These are phyloP conservation scores for Cercophora scortea DNA, from an alignment of 495 filamentous ascomycete genomes.

Conservation along the genomic window DNA sequence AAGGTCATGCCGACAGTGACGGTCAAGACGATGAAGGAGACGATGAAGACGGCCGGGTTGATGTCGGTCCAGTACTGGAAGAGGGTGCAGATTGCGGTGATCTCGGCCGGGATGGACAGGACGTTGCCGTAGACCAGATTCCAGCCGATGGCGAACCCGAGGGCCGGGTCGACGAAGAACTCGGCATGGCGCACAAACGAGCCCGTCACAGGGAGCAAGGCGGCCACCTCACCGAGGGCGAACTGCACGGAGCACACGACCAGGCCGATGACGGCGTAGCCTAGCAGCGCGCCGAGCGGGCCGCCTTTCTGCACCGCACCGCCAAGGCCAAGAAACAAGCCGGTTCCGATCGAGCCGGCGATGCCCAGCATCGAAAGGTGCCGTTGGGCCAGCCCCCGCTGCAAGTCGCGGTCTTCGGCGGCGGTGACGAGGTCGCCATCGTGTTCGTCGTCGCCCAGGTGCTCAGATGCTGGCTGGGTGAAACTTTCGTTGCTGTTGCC, in stretches of 20 bases:
- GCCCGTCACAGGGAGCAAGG: conserved; percentile 54
- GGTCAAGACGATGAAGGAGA: conserved; percentile 47
- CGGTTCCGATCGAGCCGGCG: conserved; percentile 47
- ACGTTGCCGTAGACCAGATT: conserved; percentile 43
- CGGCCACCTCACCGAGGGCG: conserved; percentile 53
- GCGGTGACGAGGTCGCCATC: conserved; percentile 20
- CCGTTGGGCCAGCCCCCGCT: conserved; percentile 34
- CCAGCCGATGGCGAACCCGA: conserved; percentile 74
- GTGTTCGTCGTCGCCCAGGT: background rate
- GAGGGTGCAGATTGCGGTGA: conserved; percentile 53
- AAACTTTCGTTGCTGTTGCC: no score
- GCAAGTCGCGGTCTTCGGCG: conserved; percentile 28
- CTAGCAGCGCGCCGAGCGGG: conserved; percentile 43
- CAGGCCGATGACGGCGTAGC: conserved; percentile 45
- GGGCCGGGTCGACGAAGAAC: conserved; percentile 65
- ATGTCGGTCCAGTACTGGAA: conserved; percentile 51
- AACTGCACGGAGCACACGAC: conserved; percentile 45
- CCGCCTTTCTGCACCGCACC: conserved; percentile 39
- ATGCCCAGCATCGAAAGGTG: conserved; percentile 43
- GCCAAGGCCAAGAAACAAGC: conserved; percentile 43
- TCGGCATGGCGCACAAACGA: conserved; percentile 57
- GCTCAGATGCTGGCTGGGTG: no score
- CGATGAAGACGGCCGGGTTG: conserved; percentile 46
- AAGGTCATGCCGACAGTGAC: conserved; percentile 45
- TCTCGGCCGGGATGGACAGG: conserved; percentile 50